Evolutionary conservation across 2,329 filamentous ascomycete species (phyloP).

Genomic region (Aspergillus tubingensis): DNA sequence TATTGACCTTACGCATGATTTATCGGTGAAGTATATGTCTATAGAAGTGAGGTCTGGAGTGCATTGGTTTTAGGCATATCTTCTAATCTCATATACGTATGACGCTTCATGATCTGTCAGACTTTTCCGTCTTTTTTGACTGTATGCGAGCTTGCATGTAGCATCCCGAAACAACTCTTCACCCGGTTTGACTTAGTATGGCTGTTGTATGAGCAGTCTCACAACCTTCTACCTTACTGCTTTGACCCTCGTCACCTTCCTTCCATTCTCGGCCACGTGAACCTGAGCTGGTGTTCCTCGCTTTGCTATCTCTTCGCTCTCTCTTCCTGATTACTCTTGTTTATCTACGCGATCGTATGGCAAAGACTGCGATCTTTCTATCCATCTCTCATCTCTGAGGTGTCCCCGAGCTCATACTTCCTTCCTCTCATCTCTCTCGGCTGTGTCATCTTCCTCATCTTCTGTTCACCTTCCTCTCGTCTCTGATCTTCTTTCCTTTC

Average conservation of each 20-base stretch:
- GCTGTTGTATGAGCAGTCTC: background rate
- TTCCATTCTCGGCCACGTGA: background rate
- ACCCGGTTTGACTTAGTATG: too few relatives aligned
- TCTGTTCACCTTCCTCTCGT: background rate
- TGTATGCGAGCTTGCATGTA: too few relatives aligned
- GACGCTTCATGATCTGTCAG: background rate
- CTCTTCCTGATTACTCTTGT: background rate
- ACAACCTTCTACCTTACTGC: background rate
- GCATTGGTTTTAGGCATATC: constrained; percentile 1
- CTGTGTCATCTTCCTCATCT: background rate
- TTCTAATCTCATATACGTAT: constrained; percentile 1
- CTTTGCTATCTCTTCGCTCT: background rate
- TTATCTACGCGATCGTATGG: too few relatives aligned
- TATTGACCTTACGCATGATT: constrained; percentile 6
- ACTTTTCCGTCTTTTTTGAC: too few relatives aligned
- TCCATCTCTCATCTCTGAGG: background rate
- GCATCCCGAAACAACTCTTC: too few relatives aligned
- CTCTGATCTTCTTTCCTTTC: background rate
- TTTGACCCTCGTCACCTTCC: background rate
- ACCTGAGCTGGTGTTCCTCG: background rate
- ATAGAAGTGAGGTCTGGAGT: constrained; percentile 12
- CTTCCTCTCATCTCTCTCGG: background rate
- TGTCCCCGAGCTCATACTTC: background rate
- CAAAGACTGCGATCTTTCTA: background rate
- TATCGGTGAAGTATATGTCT: constrained; percentile 4